Evolutionary conservation across 164 flowering plant species (phyloP), one percentile per base, ranked within the genome.

Genomic region (Chimonanthus praecox): DNA sequence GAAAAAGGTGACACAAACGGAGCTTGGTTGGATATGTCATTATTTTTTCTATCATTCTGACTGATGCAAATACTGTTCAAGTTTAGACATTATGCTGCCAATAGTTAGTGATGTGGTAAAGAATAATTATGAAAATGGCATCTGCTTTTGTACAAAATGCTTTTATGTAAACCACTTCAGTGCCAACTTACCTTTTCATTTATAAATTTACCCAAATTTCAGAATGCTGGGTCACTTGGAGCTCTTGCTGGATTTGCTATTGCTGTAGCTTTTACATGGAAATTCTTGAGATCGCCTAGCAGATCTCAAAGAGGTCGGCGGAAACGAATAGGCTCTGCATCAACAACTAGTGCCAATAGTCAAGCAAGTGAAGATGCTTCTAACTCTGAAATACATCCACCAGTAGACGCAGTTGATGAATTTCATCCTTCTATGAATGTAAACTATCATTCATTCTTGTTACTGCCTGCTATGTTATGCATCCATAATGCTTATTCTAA

Each of bases 191-290:
- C 68, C 68, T 47, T 60, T 63, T 43, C 15, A 20, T 15, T 15
- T n/a, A 10, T 47, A 18, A 18, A 10, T 13, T 15, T 58, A 44
- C 18, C 18, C 54, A 48, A 65, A n/a, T 68, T 82, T 62, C 77
- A 79, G 84, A 67, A 65, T 77, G 78, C 79, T 47, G 80, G 84
- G 71, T 77, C 84, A 48, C 49, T 82, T 68, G 84, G 82, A 72
- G 82, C 82, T 61, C 21, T 81, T 66, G 83, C 83, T 65, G 84
- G 84, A 58, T 79, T 82, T 58, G 84, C 84, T 8, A 68, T 82
- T 70, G 84, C 84, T 50, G 10, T 82, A 63, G 71, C 78, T 58
- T 82, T 82, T 63, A 70, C 82, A 7, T 82, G 82, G 84, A 82
- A 77, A 75, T 82, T 82, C 61, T 71, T 79, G 69, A 82, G 79